Evolutionary conservation across 176 grass and related monocot species (phyloP), one percentile per base, ranked within the genome.

Genomic region (Dendrocalamus sinicus): DNA sequence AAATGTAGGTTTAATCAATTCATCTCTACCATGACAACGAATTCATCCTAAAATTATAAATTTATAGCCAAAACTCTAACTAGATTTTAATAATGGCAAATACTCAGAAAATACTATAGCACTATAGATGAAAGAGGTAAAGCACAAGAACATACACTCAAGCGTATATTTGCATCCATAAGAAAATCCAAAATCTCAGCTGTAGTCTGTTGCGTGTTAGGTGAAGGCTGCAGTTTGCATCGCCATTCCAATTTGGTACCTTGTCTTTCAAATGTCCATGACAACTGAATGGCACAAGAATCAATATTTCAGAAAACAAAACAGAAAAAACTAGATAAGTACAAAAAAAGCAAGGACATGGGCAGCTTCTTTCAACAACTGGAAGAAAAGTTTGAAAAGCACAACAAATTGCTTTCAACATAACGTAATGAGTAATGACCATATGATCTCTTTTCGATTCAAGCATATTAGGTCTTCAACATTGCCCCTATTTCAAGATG

Each of bases 171-270:
- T 83, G 96, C 88, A 80, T 96, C 91, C 92, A 96, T 94, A 57
- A 94, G 93, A 83, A 99, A 99, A 91, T 94, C 88, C 78, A 99
- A 88, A 37, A 94, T 89, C 84, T 86, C 88, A 86, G 79, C 85
- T 14, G 88, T 91, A 66, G 90, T 96, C 84, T 91, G 81, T 74
- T 91, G 90, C 2, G 86, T 86, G 54, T 92, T 73, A 13, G 86
- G 82, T 85, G 96, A 83, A 59, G 86, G 91, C 81, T 94, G 93
- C 73, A 94, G 79, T 85, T 96, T 98, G 93, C 96, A 98, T 22
- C 93, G 89, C 93, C 96, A 98, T 83, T 98, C 93, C 82, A 98
- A 73, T 65, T 94, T 95, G 53, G 91, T 98, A 73, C 90, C 96
- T 84, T 96, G 86, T 70, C 80, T 98, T 52, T 95, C 91, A 70